These are phyloP conservation scores for Termitomyces titanicus DNA, from an alignment of 768 basidiomycete species.

Conservation along the genomic window DNA sequence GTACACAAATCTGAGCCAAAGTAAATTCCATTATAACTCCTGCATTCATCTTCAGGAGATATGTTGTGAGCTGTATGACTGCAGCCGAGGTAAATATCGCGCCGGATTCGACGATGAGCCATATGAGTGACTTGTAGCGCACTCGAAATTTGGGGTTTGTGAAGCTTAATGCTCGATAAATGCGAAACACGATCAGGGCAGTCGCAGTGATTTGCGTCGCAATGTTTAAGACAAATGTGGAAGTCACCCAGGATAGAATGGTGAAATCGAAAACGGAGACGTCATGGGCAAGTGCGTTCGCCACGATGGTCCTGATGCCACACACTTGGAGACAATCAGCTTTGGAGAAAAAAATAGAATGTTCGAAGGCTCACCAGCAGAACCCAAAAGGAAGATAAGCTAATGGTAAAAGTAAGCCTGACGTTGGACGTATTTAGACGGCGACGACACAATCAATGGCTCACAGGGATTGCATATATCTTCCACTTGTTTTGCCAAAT, in stretches of 20 bases:
- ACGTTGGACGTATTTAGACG: background rate
- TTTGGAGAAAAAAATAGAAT: too few relatives aligned
- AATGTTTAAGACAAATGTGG: constrained; percentile 25
- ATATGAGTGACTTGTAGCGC: constrained; percentile 19
- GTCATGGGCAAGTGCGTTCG: constrained; percentile 2
- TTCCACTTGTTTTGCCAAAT: constrained; percentile 23
- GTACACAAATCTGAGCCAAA: constrained; percentile 22
- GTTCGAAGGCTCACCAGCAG: constrained; percentile 13
- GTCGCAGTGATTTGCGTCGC: constrained; percentile 23
- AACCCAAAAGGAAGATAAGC: constrained; percentile 20
- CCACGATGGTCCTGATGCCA: constrained; percentile 24
- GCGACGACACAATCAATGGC: background rate
- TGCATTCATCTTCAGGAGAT: constrained; percentile 24
- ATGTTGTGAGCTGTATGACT: constrained; percentile 22
- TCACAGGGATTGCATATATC: constrained; percentile 19
- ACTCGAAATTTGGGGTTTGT: constrained; percentile 10
- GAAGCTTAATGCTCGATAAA: constrained; percentile 18
- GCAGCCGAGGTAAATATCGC: constrained; percentile 24
- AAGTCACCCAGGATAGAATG: constrained; percentile 23
- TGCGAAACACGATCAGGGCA: constrained; percentile 19
- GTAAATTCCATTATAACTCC: constrained; percentile 25
- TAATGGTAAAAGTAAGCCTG: background rate
- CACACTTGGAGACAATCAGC: constrained; percentile 10
- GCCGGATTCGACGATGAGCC: constrained; percentile 23
- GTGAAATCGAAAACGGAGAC: constrained; percentile 21